phyloP scores from a whole-genome alignment of 73 alveolate species.

The Stentor roeselii region DNA sequence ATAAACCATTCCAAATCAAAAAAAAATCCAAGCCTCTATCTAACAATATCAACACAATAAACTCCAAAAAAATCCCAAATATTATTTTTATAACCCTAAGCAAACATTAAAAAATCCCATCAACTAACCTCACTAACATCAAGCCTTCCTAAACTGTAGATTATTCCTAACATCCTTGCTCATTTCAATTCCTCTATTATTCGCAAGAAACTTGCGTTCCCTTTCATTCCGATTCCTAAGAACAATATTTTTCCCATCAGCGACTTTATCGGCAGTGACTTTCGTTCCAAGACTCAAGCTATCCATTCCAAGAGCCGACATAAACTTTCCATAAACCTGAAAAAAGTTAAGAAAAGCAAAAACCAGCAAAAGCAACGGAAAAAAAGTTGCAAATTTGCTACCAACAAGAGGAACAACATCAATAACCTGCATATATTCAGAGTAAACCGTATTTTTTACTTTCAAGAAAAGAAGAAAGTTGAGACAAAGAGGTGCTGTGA shows the following conservation, averaged over 20 bases:
- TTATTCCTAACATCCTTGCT: background rate
- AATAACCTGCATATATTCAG: background rate
- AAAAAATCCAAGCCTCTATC: no score
- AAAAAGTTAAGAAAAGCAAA: constrained; percentile 8
- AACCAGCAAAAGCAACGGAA: constrained; percentile 20
- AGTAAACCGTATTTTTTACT: background rate
- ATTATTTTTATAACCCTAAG: no score
- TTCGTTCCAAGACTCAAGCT: background rate
- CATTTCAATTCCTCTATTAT: background rate
- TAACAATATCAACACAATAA: no score
- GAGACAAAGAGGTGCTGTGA: constrained; percentile 16
- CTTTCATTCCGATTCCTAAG: background rate
- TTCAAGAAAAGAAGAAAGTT: constrained; percentile 25
- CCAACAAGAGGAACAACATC: constrained; percentile 15
- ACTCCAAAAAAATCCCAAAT: no score
- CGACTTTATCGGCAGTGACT: background rate
- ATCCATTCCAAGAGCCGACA: constrained; percentile 8
- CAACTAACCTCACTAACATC: no score
- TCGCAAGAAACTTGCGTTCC: background rate
- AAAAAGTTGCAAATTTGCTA: background rate
- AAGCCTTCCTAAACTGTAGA: background rate
- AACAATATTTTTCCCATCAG: background rate
- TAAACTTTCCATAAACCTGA: constrained; percentile 14
- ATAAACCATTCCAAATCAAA: no score
- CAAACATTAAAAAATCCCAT: no score